These are phyloP conservation scores for Piper longum DNA, from an alignment of 164 flowering plant species.

Conservation along the genomic window DNA sequence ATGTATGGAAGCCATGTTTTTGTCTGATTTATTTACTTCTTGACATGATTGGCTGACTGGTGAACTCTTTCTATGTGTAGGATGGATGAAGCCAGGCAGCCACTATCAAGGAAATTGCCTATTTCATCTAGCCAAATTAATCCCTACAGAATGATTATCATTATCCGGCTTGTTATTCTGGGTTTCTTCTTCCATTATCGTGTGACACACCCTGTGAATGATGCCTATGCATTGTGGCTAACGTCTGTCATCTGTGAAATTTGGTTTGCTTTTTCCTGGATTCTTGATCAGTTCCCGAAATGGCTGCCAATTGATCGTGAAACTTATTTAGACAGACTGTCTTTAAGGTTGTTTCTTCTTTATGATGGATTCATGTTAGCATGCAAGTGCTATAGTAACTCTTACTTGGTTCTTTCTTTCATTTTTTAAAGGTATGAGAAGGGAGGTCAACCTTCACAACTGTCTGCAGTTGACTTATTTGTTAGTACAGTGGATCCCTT, in stretches of 20 bases:
- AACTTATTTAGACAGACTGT: slow-evolving; percentile 52
- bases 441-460: slow-evolving; percentile 51
- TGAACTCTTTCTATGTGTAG: slow-evolving; percentile 16
- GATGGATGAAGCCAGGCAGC: slow-evolving; percentile 62
- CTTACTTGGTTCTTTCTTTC: not conserved
- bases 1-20: too few species aligned
- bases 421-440: slow-evolving; percentile 42
- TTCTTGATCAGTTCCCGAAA: slow-evolving; percentile 61
- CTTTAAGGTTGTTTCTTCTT: slow-evolving; percentile 26
- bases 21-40: too few species aligned
- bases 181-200: slow-evolving; percentile 61
- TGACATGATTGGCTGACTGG: too few species aligned
- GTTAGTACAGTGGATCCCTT: slow-evolving; percentile 66
- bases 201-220: slow-evolving; percentile 39
- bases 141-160: slow-evolving; percentile 52
- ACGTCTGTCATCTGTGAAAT: slow-evolving; percentile 56
- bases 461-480: slow-evolving; percentile 38
- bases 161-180: slow-evolving; percentile 44
- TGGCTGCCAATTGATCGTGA: slow-evolving; percentile 58
- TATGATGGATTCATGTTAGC: not conserved
- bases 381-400: not conserved
- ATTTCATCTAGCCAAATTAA: slow-evolving; percentile 49
- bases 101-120: slow-evolving; percentile 50
- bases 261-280: slow-evolving; percentile 61
- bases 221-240: slow-evolving; percentile 52